These are phyloP conservation scores for Populus euphratica DNA, from an alignment of 345 rosid species.

Conservation along the genomic window DNA sequence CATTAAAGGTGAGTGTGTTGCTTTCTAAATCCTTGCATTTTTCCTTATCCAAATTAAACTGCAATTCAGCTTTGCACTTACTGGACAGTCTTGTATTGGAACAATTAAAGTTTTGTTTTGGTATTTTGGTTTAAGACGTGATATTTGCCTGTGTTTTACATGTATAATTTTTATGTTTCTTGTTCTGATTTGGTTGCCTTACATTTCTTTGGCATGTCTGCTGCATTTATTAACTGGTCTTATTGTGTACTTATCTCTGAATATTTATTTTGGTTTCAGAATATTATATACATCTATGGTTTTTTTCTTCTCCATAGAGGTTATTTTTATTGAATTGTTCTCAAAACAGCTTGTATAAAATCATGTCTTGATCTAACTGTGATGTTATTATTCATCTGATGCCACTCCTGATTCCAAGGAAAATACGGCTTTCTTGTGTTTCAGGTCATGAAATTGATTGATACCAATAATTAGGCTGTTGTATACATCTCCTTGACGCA, in stretches of 20 bases:
- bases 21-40: neutral
- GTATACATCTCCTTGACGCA: neutral
- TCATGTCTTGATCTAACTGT: neutral
- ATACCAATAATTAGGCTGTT: neutral
- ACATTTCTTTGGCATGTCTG: neutral
- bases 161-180: neutral
- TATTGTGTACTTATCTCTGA: neutral
- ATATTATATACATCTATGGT: neutral
- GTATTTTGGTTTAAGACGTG: neutral
- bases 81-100: neutral
- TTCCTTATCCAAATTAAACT: neutral
- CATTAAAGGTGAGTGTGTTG: constrained; percentile 14
- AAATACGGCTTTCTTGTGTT: neutral
- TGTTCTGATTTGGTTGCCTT: neutral
- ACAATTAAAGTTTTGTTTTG: neutral
- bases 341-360: neutral
- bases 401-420: neutral
- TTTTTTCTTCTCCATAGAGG: neutral
- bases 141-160: neutral
- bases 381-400: neutral
- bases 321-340: neutral
- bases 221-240: neutral
- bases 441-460: neutral
- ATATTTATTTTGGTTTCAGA: neutral
- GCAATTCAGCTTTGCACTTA: neutral